A percentile compares a stretch with the other conserved stretches of the same genome.
Evolutionary conservation across 176 grass and related monocot species (phyloP).

Genomic region (Echinochloa phyllopogon): DNA sequence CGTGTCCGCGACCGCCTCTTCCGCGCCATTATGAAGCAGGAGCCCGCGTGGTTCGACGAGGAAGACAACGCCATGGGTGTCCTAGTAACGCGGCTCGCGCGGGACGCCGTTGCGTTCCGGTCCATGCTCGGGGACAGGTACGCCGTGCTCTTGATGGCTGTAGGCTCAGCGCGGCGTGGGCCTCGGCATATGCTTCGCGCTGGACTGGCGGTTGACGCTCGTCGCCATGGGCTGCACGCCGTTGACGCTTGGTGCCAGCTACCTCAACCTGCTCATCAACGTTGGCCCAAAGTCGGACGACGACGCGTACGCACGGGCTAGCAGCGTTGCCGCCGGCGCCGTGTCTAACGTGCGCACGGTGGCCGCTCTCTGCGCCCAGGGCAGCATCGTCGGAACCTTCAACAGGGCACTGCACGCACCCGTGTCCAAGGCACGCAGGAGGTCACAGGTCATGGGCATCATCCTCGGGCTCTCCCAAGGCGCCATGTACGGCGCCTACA

Average conservation of each 20-base stretch:
- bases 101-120: slow-evolving; percentile 55
- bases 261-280: slow-evolving; percentile 62
- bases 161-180: slow-evolving; percentile 62
- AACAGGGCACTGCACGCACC: slow-evolving; percentile 29
- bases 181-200: slow-evolving; percentile 54
- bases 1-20: slow-evolving; percentile 56
- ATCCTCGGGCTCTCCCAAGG: slow-evolving; percentile 59
- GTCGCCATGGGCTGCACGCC: slow-evolving; percentile 53
- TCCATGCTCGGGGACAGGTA: slow-evolving; percentile 68
- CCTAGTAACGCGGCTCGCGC: slow-evolving; percentile 54
- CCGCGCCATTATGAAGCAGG: slow-evolving; percentile 58
- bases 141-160: slow-evolving; percentile 66
- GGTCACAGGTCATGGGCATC: slow-evolving; percentile 52
- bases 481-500: slow-evolving; percentile 64
- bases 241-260: slow-evolving; percentile 53
- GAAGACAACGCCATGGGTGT: slow-evolving; percentile 59
- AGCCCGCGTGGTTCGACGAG: slow-evolving; percentile 70
- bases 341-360: slow-evolving; percentile 56
- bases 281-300: slow-evolving; percentile 41
- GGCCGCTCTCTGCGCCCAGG: slow-evolving; percentile 46
- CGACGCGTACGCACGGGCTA: slow-evolving; percentile 41
- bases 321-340: slow-evolving; percentile 57
- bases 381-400: slow-evolving; percentile 48
- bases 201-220: slow-evolving; percentile 63
- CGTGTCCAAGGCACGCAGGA: background rate